Conservation (phyloP, 345 rosid species). For the Excoecaria cochinchinensis region DNA sequence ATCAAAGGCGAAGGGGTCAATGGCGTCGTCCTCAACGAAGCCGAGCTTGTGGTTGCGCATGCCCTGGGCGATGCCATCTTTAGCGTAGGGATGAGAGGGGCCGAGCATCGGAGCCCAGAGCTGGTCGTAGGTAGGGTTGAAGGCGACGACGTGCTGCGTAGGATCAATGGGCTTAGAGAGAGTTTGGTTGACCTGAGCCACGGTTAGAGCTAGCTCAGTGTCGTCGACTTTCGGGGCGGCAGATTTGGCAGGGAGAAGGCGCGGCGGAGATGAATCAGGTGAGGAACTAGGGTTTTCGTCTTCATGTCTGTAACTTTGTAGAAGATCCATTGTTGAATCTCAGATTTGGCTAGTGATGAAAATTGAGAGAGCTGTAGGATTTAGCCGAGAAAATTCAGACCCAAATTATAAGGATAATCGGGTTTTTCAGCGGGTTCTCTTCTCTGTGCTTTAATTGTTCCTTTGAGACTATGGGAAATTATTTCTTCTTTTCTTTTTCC, state of each 20-base stretch:
- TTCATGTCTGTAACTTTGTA: slow-evolving; percentile 36
- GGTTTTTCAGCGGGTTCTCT: too few relatives aligned
- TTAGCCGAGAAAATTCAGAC: not conserved
- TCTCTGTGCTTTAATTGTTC: too few relatives aligned
- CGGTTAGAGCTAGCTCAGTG: slow-evolving; percentile 78
- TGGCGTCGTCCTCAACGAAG: slow-evolving; percentile 87
- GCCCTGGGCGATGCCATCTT: slow-evolving; percentile 92
- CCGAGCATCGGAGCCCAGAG: slow-evolving; percentile 89
- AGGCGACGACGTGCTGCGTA: slow-evolving; percentile 62
- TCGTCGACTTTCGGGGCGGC: slow-evolving; percentile 92
- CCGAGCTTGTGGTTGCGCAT: slow-evolving; percentile 98
- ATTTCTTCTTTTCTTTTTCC: too few relatives aligned
- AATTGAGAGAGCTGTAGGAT: not conserved
- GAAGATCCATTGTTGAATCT: slow-evolving; percentile 47
- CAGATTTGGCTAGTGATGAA: not conserved
- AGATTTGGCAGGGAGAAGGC: slow-evolving; percentile 67
- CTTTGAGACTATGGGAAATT: not conserved
- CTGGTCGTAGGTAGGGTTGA: slow-evolving; percentile 87
- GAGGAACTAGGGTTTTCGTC: slow-evolving; percentile 34
- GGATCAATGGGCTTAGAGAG: slow-evolving; percentile 75
- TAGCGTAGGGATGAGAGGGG: slow-evolving; percentile 90
- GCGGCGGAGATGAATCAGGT: slow-evolving; percentile 80
- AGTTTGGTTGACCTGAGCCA: slow-evolving; percentile 54
- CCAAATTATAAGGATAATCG: too few relatives aligned
- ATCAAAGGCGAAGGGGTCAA: slow-evolving; percentile 79